phyloP scores from a whole-genome alignment of 805 yeast genomes.

The Zygosaccharomyces bailii region DNA sequence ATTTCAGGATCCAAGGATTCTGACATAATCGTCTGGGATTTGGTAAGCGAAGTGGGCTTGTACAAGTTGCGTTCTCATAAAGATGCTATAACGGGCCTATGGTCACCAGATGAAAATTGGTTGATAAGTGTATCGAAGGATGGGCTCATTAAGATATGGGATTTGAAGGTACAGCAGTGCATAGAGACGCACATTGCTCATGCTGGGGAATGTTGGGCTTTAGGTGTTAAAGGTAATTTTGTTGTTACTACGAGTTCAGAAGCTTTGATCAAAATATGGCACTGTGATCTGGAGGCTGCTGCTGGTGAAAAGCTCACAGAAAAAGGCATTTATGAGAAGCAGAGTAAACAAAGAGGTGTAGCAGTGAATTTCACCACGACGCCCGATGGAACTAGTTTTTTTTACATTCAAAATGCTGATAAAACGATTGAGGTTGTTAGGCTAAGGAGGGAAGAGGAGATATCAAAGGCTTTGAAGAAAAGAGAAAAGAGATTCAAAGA shows the following conservation, averaged over 20 bases:
- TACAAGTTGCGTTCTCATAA: constrained; percentile 85
- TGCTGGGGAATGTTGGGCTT: constrained; percentile 88
- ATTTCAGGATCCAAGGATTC: constrained; percentile 87
- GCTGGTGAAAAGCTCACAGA: constrained; percentile 54
- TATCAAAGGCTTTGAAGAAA: constrained; percentile 68
- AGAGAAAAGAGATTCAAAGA: constrained; percentile 76
- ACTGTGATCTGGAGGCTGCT: constrained; percentile 50
- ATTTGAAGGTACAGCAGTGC: constrained; percentile 81
- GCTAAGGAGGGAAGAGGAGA: constrained; percentile 70
- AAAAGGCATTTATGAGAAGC: constrained; percentile 68
- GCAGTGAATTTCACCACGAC: constrained; percentile 47
- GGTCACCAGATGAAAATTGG: constrained; percentile 54
- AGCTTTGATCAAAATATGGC: constrained; percentile 82
- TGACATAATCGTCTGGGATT: constrained; percentile 86
- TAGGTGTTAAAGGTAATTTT: constrained; percentile 49
- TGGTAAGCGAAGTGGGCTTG: constrained; percentile 86
- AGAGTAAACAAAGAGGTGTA: constrained; percentile 68
- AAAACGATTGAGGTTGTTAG: constrained; percentile 77
- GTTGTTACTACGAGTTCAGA: constrained; percentile 75
- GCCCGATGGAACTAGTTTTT: constrained; percentile 38
- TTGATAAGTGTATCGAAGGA: constrained; percentile 79
- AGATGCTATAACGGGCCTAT: constrained; percentile 78
- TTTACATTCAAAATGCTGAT: constrained; percentile 76
- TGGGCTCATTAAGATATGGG: constrained; percentile 92
- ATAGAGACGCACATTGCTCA: constrained; percentile 94